Evolutionary conservation across 345 rosid species (phyloP).

Genomic region (Boechera retrofracta): DNA sequence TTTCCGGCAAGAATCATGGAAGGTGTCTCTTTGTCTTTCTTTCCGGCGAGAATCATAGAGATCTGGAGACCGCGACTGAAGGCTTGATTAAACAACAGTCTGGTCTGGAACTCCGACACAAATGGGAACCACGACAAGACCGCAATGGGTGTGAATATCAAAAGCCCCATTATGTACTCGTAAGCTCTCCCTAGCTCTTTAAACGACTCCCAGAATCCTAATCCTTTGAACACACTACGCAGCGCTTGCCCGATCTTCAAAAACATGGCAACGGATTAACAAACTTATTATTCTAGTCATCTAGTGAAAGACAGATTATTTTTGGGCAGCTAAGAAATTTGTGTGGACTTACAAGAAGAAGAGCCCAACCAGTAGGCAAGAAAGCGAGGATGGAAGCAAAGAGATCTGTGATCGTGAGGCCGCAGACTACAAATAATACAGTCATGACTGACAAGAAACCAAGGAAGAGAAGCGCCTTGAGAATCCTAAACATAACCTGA

Average conservation of each 20-base stretch:
- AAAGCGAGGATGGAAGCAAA: slow-evolving; percentile 81
- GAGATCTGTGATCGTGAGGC: slow-evolving; percentile 72
- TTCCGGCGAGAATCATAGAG: slow-evolving; percentile 79
- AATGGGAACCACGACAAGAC: slow-evolving; percentile 89
- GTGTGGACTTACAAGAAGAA: slow-evolving; percentile 73
- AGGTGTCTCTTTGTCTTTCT: slow-evolving; percentile 54
- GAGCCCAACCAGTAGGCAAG: slow-evolving; percentile 90
- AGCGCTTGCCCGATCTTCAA: slow-evolving; percentile 76
- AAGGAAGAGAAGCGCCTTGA: slow-evolving; percentile 92
- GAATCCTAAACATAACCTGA: slow-evolving; percentile 91
- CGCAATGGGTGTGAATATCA: slow-evolving; percentile 74
- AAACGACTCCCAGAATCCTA: slow-evolving; percentile 80
- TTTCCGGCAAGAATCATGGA: slow-evolving; percentile 67
- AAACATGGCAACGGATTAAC: slow-evolving; percentile 23
- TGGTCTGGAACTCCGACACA: slow-evolving; percentile 84
- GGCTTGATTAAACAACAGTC: slow-evolving; percentile 95
- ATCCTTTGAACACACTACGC: slow-evolving; percentile 52
- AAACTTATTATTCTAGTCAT: background rate
- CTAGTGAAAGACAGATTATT: background rate
- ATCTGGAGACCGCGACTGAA: slow-evolving; percentile 94
- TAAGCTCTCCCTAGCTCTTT: slow-evolving; percentile 92
- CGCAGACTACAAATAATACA: slow-evolving; percentile 66
- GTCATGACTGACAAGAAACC: slow-evolving; percentile 90
- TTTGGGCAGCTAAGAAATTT: background rate
- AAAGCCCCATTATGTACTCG: slow-evolving; percentile 77